Evolutionary conservation across 2,329 filamentous ascomycete genomes (phyloP).

Genomic region (Colletotrichum euphorbiae): DNA sequence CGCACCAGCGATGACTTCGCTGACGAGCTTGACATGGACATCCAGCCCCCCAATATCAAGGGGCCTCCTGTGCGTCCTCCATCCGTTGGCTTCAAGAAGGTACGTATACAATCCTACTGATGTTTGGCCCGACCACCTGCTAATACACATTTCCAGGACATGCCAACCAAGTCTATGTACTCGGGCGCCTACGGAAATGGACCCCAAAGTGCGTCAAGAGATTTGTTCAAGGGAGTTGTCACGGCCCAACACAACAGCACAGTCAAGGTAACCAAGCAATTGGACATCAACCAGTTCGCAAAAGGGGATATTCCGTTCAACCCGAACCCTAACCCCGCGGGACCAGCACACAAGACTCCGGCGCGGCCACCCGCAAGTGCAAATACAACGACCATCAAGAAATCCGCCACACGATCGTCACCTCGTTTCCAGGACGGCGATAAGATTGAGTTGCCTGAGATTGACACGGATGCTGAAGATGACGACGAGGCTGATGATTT

Average conservation of each 20-base stretch:
- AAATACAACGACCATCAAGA: conserved; percentile 69
- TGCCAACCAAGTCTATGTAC: conserved; percentile 68
- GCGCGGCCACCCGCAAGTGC: conserved; percentile 62
- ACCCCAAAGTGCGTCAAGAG: conserved; percentile 63
- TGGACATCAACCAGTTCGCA: conserved; percentile 88
- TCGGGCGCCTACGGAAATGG: conserved; percentile 71
- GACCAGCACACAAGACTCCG: conserved; percentile 75
- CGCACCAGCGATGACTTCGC: conserved; percentile 80
- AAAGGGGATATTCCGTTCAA: conserved; percentile 93
- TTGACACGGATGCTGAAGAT: conserved; percentile 93
- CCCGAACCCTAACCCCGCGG: conserved; percentile 70
- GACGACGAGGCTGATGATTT: conserved; percentile 76
- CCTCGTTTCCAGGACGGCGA: conserved; percentile 91
- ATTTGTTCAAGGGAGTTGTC: conserved; percentile 74
- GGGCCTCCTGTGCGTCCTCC: conserved; percentile 83
- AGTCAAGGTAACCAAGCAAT: conserved; percentile 72
- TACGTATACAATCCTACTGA: conserved; percentile 51
- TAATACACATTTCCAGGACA: conserved; percentile 58
- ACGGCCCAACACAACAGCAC: conserved; percentile 76
- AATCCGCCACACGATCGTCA: conserved; percentile 73
- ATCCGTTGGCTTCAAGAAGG: conserved; percentile 77
- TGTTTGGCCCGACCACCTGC: background rate
- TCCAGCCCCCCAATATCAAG: conserved; percentile 73
- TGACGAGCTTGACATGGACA: conserved; percentile 69
- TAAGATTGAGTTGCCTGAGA: conserved; percentile 91